Conservation (phyloP, 805 yeast species). For the Saccharomyces jurei region DNA sequence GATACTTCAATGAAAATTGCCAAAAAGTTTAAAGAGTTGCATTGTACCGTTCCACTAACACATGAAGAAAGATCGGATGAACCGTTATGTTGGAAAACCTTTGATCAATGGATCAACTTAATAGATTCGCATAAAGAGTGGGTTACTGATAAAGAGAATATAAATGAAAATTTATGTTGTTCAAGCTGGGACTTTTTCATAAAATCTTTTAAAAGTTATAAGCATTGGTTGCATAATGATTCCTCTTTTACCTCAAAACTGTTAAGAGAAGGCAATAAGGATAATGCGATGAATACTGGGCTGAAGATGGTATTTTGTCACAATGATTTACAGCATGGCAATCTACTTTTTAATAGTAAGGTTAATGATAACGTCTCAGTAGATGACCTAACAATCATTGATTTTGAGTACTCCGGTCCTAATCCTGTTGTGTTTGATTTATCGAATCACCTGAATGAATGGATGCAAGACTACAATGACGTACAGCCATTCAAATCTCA, state of each 20-base stretch:
- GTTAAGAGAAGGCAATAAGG: conserved; percentile 16
- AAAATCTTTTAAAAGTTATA: conserved; percentile 40
- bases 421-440: conserved; percentile 79
- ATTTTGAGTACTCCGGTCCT: conserved; percentile 86
- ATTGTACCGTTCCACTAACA: conserved; percentile 57
- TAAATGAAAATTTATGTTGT: conserved; percentile 32
- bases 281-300: background rate
- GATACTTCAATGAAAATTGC: conserved; percentile 71
- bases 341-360: conserved; percentile 47
- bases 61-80: conserved; percentile 45
- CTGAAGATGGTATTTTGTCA: conserved; percentile 69
- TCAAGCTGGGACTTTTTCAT: conserved; percentile 41
- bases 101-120: conserved; percentile 58
- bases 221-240: conserved; percentile 45
- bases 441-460: conserved; percentile 84
- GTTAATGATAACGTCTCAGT: conserved; percentile 37
- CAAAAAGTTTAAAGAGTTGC: conserved; percentile 87
- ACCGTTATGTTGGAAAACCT: conserved; percentile 58
- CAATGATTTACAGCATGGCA: conserved; percentile 92
- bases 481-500: conserved; percentile 38
- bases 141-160: conserved; percentile 23
- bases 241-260: conserved; percentile 28
- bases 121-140: conserved; percentile 32
- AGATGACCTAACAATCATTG: conserved; percentile 71
- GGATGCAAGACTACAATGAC: conserved; percentile 84